Evolutionary conservation across 1,139 yeast genomes (phyloP).

Genomic region (Pneumocystis murina): DNA sequence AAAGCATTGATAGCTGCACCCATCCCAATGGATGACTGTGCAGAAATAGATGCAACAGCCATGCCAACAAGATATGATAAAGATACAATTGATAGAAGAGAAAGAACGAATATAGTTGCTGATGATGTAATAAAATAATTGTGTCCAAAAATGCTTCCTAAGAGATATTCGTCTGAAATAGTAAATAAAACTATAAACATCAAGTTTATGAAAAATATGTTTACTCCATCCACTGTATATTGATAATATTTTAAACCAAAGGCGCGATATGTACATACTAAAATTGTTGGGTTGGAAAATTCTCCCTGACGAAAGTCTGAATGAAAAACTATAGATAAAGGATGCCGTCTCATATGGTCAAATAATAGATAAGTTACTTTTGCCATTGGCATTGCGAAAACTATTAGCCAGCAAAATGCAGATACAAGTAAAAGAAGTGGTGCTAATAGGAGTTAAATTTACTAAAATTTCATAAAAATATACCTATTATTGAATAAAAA

Average conservation of each 20-base stretch:
- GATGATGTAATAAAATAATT: constrained; percentile 43
- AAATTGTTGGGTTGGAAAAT: constrained; percentile 29
- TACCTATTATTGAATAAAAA: constrained; percentile 57
- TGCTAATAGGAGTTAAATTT: neutral
- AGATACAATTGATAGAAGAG: constrained; percentile 77
- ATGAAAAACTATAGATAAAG: constrained; percentile 64
- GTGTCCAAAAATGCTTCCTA: constrained; percentile 39
- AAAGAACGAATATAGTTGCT: constrained; percentile 47
- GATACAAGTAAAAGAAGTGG: constrained; percentile 31
- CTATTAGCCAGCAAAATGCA: constrained; percentile 60
- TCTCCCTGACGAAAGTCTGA: constrained; percentile 19
- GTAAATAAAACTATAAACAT: constrained; percentile 68
- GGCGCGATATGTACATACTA: constrained; percentile 77
- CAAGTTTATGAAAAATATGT: constrained; percentile 77
- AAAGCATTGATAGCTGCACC: constrained; percentile 98
- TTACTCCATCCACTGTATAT: constrained; percentile 91
- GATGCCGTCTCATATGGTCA: constrained; percentile 76
- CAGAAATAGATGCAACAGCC: constrained; percentile 95
- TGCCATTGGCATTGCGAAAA: constrained; percentile 88
- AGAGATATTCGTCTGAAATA: constrained; percentile 56
- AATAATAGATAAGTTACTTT: constrained; percentile 53
- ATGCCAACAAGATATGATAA: constrained; percentile 95
- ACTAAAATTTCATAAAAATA: constrained; percentile 30
- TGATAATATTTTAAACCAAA: constrained; percentile 86
- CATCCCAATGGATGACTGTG: constrained; percentile 98